Base-by-base conservation (phyloP, 495 filamentous ascomycete genomes). In the Hypomontagnella submonticulosa region DNA sequence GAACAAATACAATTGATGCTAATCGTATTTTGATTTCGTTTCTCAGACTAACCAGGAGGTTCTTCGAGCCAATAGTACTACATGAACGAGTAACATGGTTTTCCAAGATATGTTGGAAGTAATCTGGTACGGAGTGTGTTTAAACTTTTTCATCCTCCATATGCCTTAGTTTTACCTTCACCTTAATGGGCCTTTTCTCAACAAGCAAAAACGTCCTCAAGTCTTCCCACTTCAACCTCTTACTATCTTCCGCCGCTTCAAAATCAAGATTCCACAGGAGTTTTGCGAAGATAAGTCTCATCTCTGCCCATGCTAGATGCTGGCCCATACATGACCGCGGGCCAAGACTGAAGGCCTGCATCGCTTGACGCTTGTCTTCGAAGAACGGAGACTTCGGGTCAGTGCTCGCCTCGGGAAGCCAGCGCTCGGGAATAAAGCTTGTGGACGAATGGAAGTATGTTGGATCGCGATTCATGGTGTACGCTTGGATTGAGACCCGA, bases 241-340 rank as follows among this genome's bases (percentile, higher is more conserved):
- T 69, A 15, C 71, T 73, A 4, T 76, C 63, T 3, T 76, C 63
- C 0, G 68, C 63, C 1, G 81, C 63, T 38, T 72, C 69, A 30
- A 88, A 66, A 42, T 87, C 83, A 68, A 87, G 86, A 33, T 72
- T 76, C 76, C 77, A 87, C 0, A 88, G 46, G 11, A 87, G 42
- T 30, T 80, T 82, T 3, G 84, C 77, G 4, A 83, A 58, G 16
- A 83, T 79, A 1, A 87, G 57, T 1, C 81, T 74, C 75, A 85
- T 81, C 64, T 87, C 84, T 0, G 75, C 78, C 62, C 79, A 82
- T 0, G 83, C 84, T 20, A 88, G 75, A 57, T 76, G 71, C 16
- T 74, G 64, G 6, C 78, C 80, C 19, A 80, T 44, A 23, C 80
- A 82, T n/a, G 68, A 69, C 6, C 76, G 59, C 0, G 76, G 71